Conservation (phyloP, 345 rosid species). For the Aquilaria sinensis region DNA sequence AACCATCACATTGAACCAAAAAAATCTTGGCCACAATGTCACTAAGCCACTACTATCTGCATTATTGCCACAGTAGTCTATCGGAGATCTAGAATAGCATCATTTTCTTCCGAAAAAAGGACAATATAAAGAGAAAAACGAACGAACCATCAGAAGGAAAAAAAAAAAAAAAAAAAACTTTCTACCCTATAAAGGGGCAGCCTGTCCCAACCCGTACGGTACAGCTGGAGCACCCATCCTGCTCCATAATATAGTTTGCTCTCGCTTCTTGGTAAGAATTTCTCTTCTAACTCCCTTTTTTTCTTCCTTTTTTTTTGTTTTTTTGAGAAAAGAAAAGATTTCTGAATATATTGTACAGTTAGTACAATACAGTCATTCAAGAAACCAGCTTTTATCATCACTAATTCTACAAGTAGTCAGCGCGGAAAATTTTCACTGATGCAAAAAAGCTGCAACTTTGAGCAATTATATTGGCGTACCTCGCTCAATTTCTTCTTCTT, state of each 20-base stretch:
- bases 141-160: slow-evolving; percentile 8
- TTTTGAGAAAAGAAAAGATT: too few relatives aligned
- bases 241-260: slow-evolving; percentile 7
- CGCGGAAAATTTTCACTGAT: too few relatives aligned
- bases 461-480: too few relatives aligned
- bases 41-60: slow-evolving; percentile 12
- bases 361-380: too few relatives aligned
- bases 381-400: too few relatives aligned
- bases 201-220: slow-evolving; percentile 23
- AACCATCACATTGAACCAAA: slow-evolving; percentile 2
- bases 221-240: slow-evolving; percentile 38
- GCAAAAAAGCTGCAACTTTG: too few relatives aligned
- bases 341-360: too few relatives aligned
- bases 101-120: background rate
- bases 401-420: too few relatives aligned
- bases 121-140: slow-evolving; percentile 11
- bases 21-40: slow-evolving; percentile 6
- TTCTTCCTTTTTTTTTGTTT: background rate
- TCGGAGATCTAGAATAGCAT: slow-evolving; percentile 15
- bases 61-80: slow-evolving; percentile 19
- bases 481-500: slow-evolving; percentile 15
- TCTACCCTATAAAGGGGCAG: slow-evolving; percentile 10
- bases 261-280: slow-evolving; percentile 13
- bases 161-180: slow-evolving; percentile 12
- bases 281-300: slow-evolving; percentile 9